These are phyloP conservation scores for Macrocybe gigantea DNA, from an alignment of 768 basidiomycete species.

Conservation along the genomic window DNA sequence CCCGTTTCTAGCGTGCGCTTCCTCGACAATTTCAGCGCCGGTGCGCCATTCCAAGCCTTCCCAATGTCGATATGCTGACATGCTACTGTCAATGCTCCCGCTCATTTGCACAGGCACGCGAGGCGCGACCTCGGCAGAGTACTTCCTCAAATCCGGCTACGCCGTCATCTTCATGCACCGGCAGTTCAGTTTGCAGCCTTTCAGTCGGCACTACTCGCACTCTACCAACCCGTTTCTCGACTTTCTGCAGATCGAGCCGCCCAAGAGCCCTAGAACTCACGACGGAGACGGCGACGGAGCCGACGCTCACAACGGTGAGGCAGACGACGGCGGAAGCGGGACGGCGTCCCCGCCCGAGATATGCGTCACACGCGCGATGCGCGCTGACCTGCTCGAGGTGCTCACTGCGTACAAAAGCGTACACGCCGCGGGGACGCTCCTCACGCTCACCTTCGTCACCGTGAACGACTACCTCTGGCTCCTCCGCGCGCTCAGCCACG, in stretches of 20 bases:
- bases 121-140: slow-evolving; percentile 96
- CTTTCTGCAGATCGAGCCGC: slow-evolving; percentile 68
- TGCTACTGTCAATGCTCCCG: slow-evolving; percentile 3
- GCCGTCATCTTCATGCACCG: slow-evolving; percentile 99
- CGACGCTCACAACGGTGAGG: no score
- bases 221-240: slow-evolving; percentile 98
- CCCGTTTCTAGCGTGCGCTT: slow-evolving; percentile 78
- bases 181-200: slow-evolving; percentile 96
- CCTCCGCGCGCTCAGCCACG: slow-evolving; percentile 74
- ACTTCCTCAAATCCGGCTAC: slow-evolving; percentile 91
- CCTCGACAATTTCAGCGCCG: slow-evolving; percentile 97
- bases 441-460: slow-evolving; percentile 87
- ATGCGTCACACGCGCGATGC: slow-evolving; percentile 61
- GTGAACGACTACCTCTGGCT: slow-evolving; percentile 97
- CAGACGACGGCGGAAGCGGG: slow-evolving; percentile 2
- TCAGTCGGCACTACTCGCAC: slow-evolving; percentile 96
- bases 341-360: slow-evolving; percentile 40
- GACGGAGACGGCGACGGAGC: not conserved
- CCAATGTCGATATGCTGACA: not conserved
- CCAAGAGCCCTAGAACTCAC: not conserved
- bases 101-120: slow-evolving; percentile 64
- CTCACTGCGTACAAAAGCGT: slow-evolving; percentile 78
- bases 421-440: slow-evolving; percentile 65
- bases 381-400: slow-evolving; percentile 61
- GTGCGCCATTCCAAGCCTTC: slow-evolving; percentile 33